Evolutionary conservation across 208 protist genomes (phyloP).

Genomic region (Cochliopodium minus): DNA sequence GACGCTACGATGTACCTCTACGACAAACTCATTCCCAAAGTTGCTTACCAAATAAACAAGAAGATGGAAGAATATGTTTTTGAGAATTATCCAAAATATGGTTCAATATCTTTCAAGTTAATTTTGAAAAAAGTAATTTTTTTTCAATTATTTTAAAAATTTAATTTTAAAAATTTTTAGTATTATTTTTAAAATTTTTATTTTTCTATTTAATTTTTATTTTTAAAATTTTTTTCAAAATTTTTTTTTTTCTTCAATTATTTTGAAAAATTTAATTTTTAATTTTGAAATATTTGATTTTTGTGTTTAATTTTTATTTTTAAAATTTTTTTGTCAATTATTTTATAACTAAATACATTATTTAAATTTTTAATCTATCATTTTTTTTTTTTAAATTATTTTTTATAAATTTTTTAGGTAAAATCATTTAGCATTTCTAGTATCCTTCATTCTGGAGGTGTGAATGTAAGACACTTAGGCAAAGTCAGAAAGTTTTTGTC

Average conservation of each 20-base stretch:
- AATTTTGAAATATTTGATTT: constrained; percentile 10
- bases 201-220: constrained; percentile 11
- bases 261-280: constrained; percentile 11
- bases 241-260: constrained; percentile 4
- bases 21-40: too few species aligned
- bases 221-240: constrained; percentile 9
- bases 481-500: too few species aligned
- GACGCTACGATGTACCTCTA: too few species aligned
- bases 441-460: constrained; percentile 1
- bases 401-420: constrained; percentile 13
- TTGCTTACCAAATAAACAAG: too few species aligned
- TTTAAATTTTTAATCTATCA: constrained; percentile 7
- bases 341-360: constrained; percentile 9
- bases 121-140: too few species aligned
- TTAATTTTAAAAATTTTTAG: too few species aligned
- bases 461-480: too few species aligned
- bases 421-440: constrained; percentile 1
- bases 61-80: too few species aligned
- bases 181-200: constrained; percentile 8
- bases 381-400: constrained; percentile 13
- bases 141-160: too few species aligned
- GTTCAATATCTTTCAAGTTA: too few species aligned
- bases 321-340: constrained; percentile 9
- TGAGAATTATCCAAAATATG: too few species aligned
- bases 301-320: constrained; percentile 9